Evolutionary conservation across 257 asterid genomes (phyloP).

Genomic region (Paraleonurus japonicus): DNA sequence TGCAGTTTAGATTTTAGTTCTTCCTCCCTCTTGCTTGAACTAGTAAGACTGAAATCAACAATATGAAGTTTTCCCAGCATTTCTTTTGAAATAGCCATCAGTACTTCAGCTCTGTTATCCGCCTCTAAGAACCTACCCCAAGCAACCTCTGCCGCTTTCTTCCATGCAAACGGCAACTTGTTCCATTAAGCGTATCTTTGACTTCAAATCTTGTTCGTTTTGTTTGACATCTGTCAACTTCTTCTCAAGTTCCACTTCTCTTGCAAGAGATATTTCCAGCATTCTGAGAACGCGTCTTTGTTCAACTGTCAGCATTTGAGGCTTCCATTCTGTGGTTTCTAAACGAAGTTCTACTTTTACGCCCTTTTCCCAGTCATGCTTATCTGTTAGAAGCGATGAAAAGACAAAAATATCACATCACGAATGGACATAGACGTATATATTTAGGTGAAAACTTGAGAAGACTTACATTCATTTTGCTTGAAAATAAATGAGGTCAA

Average conservation of each 20-base stretch:
- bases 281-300: constrained; percentile 59
- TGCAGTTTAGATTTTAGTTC: constrained; percentile 38
- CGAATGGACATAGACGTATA: background rate
- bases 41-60: constrained; percentile 27
- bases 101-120: constrained; percentile 67
- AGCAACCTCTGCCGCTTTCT: constrained; percentile 86
- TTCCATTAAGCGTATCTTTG: constrained; percentile 58
- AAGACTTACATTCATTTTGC: constrained; percentile 61
- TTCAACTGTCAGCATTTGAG: constrained; percentile 46
- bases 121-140: constrained; percentile 90
- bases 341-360: constrained; percentile 36
- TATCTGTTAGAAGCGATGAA: constrained; percentile 44
- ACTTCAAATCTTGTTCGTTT: constrained; percentile 74
- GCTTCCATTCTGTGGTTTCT: constrained; percentile 39
- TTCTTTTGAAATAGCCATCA: constrained; percentile 80
- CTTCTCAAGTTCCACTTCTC: constrained; percentile 83
- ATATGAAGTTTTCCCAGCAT: constrained; percentile 50
- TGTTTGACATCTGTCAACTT: constrained; percentile 53
- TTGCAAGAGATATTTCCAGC: constrained; percentile 68
- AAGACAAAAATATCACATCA: background rate
- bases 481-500: constrained; percentile 60
- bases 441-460: background rate
- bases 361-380: constrained; percentile 37
- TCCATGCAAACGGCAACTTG: constrained; percentile 82
- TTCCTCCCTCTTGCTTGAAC: constrained; percentile 46